phyloP scores from a whole-genome alignment of 208 protist genomes.

The Strigomonas galati region DNA sequence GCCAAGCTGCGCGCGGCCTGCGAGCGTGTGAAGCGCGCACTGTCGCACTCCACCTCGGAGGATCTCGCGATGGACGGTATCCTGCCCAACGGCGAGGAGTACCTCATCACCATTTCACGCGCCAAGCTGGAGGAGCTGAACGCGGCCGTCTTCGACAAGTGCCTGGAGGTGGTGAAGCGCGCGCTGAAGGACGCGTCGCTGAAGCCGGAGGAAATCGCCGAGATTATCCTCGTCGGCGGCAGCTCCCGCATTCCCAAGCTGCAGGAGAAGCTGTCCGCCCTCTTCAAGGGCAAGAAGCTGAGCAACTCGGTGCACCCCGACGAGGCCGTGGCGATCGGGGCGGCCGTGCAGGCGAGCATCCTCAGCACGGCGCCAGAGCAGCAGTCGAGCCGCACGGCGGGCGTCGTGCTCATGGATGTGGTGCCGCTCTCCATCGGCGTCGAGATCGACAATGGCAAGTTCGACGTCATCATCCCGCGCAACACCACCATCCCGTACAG shows the following conservation, averaged over 20 bases:
- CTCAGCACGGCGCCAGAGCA: constrained; percentile 74
- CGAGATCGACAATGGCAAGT: constrained; percentile 94
- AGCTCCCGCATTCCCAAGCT: constrained; percentile 98
- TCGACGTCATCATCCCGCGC: constrained; percentile 86
- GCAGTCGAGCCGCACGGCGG: constrained; percentile 72
- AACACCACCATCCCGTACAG: constrained; percentile 89
- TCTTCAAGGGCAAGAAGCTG: constrained; percentile 74
- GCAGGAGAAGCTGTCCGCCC: constrained; percentile 68
- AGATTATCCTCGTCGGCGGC: constrained; percentile 95
- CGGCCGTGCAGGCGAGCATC: constrained; percentile 98
- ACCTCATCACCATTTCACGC: constrained; percentile 93
- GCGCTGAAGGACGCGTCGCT: constrained; percentile 90
- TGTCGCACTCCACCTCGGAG: constrained; percentile 90
- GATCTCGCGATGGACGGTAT: constrained; percentile 96
- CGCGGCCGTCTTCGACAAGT: constrained; percentile 67
- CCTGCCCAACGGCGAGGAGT: constrained; percentile 93
- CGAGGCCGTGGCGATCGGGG: constrained; percentile 99
- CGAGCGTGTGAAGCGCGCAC: constrained; percentile 95
- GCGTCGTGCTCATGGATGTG: constrained; percentile 96
- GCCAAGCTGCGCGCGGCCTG: constrained; percentile 63
- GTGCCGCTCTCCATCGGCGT: constrained; percentile 96
- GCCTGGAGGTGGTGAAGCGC: constrained; percentile 73
- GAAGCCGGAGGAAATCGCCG: constrained; percentile 71
- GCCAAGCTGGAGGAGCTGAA: constrained; percentile 98
- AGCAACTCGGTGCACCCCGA: constrained; percentile 95